Base-by-base conservation (phyloP, 371 early-diverging fungal genomes). In the Mucor circinelloides region DNA sequence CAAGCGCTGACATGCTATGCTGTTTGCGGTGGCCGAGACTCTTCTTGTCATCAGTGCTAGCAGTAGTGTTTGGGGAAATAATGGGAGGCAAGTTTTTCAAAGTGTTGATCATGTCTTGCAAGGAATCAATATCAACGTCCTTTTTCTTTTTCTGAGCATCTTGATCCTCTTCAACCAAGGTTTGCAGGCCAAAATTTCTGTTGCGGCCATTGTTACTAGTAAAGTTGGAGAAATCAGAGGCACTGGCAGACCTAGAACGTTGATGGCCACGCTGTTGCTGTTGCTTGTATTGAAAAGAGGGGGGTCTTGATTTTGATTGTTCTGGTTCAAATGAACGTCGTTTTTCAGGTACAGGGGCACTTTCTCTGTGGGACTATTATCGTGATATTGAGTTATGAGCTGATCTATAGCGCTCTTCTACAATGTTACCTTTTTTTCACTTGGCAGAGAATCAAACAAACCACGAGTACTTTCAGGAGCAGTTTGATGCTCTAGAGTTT, bases 91-190 rank as follows among this genome's bases (percentile, higher is more conserved):
- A 62, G 17, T 77, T 75, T 60, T 84, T 85, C 42, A 88, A 59
- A 15, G 80, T 83, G 31, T 81, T 83, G 67, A 88, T 86, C 72
- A 88, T 84, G 40, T 83, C 75, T 34, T 88, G 83, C 17, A 88
- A 68, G 0, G 82, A 83, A 40, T 83, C 78, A 8, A 84, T 67
- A 34, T 64, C 55, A 30, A 72, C 64, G 30, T 52, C 38, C 19
- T 42, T 55, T 50, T 62, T 62, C 28, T 67, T 59, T 25, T 36
- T 60, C 12, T 69, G 65, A 12, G 46, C 58, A 55, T 69, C 60
- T 44, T 44, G 44, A 42, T 68, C 72, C 67, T 64, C 77, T 72
- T 67, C 70, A 32, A 42, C 69, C 9, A 70, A 48, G 19, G 70
- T 70, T 28, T 70, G 65, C 50, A 72, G 48, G 30, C 56, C 65